Percentiles rank a stretch among this genome's conserved stretches.
Conservation (phyloP, 2,329 filamentous ascomycete genomes). For the Alternaria sp. region DNA sequence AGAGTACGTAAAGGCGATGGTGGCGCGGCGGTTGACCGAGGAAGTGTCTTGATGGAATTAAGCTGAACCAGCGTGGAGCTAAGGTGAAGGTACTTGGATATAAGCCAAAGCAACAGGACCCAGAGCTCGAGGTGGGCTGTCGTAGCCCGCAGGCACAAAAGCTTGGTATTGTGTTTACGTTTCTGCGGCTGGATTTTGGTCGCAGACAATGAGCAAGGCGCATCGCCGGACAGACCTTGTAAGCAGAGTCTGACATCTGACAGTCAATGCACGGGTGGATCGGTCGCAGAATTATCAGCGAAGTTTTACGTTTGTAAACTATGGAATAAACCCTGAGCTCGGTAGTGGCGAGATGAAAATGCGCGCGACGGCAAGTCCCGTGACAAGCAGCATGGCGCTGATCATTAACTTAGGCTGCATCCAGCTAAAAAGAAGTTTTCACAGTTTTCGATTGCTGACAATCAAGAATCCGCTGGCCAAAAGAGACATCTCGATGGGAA, state of each 20-base stretch:
- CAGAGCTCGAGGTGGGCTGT: not conserved
- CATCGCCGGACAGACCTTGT: not conserved
- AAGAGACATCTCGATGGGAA: not conserved
- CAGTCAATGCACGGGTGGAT: not conserved
- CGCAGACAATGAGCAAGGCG: not conserved
- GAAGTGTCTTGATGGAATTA: not conserved
- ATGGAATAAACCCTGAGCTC: not conserved
- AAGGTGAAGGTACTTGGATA: not conserved
- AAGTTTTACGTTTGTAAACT: not conserved
- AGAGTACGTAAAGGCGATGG: not conserved
- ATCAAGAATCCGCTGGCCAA: not conserved
- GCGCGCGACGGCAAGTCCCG: not conserved
- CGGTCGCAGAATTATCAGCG: not conserved
- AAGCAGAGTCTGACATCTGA: conserved; percentile 1
- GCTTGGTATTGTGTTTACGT: not conserved
- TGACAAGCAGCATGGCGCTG: not conserved
- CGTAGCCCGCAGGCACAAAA: not conserved
- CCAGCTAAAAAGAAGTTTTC: not conserved
- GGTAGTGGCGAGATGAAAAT: not conserved
- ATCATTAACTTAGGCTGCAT: not conserved
- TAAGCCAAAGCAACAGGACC: not conserved
- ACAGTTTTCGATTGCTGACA: not conserved
- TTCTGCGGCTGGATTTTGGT: not conserved
- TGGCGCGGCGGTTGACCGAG: not conserved
- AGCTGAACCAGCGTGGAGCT: not conserved